Conservation (phyloP, 2,329 filamentous ascomycete species). For the Ophiocordyceps camponoti-floridani region DNA sequence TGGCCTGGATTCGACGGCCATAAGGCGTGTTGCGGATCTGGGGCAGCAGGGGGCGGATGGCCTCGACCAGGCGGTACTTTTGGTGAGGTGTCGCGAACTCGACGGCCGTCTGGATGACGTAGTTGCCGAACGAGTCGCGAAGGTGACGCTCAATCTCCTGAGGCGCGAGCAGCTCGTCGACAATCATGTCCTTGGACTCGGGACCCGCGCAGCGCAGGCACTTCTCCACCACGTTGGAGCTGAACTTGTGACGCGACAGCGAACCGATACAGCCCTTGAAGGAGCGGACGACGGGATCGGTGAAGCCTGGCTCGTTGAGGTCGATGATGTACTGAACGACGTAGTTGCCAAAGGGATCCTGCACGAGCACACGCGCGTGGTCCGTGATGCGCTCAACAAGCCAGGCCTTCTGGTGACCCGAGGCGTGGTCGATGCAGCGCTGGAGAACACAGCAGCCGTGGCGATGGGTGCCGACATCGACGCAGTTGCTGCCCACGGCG, state of each 20-base stretch:
- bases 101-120: conserved; percentile 91
- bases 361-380: conserved; percentile 75
- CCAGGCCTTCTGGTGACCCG: conserved; percentile 72
- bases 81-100: conserved; percentile 62
- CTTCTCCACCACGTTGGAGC: conserved; percentile 97
- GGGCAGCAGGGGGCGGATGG: conserved; percentile 69
- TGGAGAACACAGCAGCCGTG: conserved; percentile 97
- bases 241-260: conserved; percentile 92
- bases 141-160: conserved; percentile 76
- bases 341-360: conserved; percentile 97
- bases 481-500: conserved; percentile 71
- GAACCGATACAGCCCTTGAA: conserved; percentile 57
- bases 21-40: conserved; percentile 82
- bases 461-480: conserved; percentile 87
- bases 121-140: conserved; percentile 89
- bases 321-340: conserved; percentile 98
- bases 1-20: conserved; percentile 81
- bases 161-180: conserved; percentile 60
- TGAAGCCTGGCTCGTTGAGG: conserved; percentile 72
- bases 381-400: conserved; percentile 76
- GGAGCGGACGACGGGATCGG: conserved; percentile 67
- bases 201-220: conserved; percentile 69
- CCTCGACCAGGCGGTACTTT: conserved; percentile 62
- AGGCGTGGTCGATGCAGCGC: conserved; percentile 93
- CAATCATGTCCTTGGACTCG: conserved; percentile 60